Conservation (phyloP, 2,329 filamentous ascomycete genomes). For the Plectosphaerella cucumerina region DNA sequence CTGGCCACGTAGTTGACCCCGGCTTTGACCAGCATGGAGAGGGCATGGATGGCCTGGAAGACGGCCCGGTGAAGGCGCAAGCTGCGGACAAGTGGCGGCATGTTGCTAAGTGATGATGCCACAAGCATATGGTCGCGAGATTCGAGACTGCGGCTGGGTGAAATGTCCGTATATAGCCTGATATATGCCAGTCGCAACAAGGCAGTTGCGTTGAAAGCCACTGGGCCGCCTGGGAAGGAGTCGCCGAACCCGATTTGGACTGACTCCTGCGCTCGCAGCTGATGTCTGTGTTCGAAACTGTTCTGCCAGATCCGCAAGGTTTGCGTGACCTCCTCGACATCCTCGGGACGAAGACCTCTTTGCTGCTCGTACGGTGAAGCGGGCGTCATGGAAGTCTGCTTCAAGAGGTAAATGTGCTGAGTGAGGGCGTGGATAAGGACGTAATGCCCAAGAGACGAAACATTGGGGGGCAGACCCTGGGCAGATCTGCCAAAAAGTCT, state of each 20-base stretch:
- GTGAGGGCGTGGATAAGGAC: slow-evolving; percentile 68
- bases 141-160: slow-evolving; percentile 58
- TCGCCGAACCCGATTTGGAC: slow-evolving; percentile 43
- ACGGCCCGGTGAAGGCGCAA: slow-evolving; percentile 59
- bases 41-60: slow-evolving; percentile 63
- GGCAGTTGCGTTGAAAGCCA: slow-evolving; percentile 64
- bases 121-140: slow-evolving; percentile 60
- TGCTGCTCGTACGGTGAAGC: slow-evolving; percentile 43
- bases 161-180: slow-evolving; percentile 61
- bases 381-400: slow-evolving; percentile 49
- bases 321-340: slow-evolving; percentile 52
- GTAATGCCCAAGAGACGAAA: slow-evolving; percentile 64
- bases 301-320: slow-evolving; percentile 55
- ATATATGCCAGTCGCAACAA: slow-evolving; percentile 59
- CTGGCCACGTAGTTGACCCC: slow-evolving; percentile 60
- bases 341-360: slow-evolving; percentile 46
- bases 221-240: slow-evolving; percentile 50
- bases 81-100: slow-evolving; percentile 55
- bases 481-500: slow-evolving; percentile 48
- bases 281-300: slow-evolving; percentile 53
- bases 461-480: slow-evolving; percentile 42
- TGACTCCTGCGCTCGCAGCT: slow-evolving; percentile 44
- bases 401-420: slow-evolving; percentile 67
- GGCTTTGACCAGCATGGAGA: slow-evolving; percentile 62
- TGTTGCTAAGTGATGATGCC: slow-evolving; percentile 54